Base-by-base conservation (phyloP, 495 filamentous ascomycete genomes). In the Mytilinidion resinicola region DNA sequence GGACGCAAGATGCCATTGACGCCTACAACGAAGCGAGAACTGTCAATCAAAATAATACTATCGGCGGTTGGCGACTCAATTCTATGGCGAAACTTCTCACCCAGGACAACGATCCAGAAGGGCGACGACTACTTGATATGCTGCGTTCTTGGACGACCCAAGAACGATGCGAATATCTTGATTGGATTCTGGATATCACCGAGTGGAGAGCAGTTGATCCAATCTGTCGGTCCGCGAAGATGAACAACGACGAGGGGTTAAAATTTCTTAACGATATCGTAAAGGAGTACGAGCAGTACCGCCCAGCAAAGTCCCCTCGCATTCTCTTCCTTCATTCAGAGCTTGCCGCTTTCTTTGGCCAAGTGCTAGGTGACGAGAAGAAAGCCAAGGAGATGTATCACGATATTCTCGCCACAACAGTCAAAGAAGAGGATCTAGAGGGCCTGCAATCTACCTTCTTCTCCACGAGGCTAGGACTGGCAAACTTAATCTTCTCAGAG, bases 1-100 rank as follows among this genome's bases (percentile, higher is more conserved):
- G 34, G 7, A 49, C 35, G 3, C 41, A 59, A 35, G 34, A 56
- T 5, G 60, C 60, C 5, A 46, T 59, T 11, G 48, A 30, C 30
- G 48, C 43, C 44, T 60, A 50, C 48, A 50, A 42, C 10, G 52
- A 63, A 19, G 60, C 55, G 41, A 14, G 51, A 36, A 43, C 39
- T 14, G 9, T 54, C 9, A 14, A 17, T 19, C 15, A 5, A 19
- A 38, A 54, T 6, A 12, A 42, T 6, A 25, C 37, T 9, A 19
- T 54, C 1, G n/a, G 14, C 14, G 51, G 51, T n/a, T 54, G 37
- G 35, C n/a, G 15, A n/a, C 37, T 54, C 14, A 38, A 54, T 25
- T 4, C 39, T n/a, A 54, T 54, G 17, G 43, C 51, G 3, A 12
- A 5, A 1, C 2, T 54, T 9, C 34, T 54, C 11, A 38, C 41